Evolutionary conservation across 1,139 yeast genomes (phyloP).

Genomic region (Kodamaea suecica): DNA sequence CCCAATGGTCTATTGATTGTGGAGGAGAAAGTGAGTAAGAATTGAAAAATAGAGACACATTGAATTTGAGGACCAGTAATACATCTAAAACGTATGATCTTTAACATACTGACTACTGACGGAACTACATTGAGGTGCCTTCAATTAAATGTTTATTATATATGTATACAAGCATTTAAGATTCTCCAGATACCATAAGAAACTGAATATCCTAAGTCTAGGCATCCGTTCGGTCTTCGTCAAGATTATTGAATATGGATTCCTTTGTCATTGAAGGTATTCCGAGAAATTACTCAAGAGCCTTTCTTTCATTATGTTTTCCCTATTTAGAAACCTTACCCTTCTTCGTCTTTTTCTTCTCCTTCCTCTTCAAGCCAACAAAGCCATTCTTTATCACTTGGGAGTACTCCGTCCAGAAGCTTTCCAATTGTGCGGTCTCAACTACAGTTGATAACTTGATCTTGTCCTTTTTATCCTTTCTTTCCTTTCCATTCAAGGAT

Average conservation of each 20-base stretch:
- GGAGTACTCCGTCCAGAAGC: conserved; percentile 69
- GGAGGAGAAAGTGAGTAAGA: conserved; percentile 22
- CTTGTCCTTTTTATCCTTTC: conserved; percentile 40
- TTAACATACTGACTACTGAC: too few species aligned
- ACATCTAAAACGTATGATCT: too few species aligned
- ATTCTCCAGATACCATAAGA: too few species aligned
- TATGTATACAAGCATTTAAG: too few species aligned
- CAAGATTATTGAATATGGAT: too few species aligned
- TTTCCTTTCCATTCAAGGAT: conserved; percentile 50
- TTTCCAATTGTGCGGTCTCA: conserved; percentile 50
- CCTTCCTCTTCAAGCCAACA: conserved; percentile 59
- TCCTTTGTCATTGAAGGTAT: too few species aligned
- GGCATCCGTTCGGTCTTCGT: too few species aligned
- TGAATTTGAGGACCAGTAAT: too few species aligned
- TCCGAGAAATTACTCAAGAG: too few species aligned
- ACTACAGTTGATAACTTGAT: conserved; percentile 65
- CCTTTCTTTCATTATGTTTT: neutral
- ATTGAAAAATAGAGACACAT: neutral
- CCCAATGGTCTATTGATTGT: conserved; percentile 45
- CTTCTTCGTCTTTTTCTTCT: conserved; percentile 56
- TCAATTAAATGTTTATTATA: too few species aligned
- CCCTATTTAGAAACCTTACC: conserved; percentile 26
- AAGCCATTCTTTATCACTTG: conserved; percentile 61
- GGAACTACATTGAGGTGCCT: too few species aligned
- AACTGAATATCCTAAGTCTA: too few species aligned